Evolutionary conservation across 1,139 yeast genomes (phyloP), one percentile per base, ranked within the genome.

Genomic region (Lodderomyces margitis): DNA sequence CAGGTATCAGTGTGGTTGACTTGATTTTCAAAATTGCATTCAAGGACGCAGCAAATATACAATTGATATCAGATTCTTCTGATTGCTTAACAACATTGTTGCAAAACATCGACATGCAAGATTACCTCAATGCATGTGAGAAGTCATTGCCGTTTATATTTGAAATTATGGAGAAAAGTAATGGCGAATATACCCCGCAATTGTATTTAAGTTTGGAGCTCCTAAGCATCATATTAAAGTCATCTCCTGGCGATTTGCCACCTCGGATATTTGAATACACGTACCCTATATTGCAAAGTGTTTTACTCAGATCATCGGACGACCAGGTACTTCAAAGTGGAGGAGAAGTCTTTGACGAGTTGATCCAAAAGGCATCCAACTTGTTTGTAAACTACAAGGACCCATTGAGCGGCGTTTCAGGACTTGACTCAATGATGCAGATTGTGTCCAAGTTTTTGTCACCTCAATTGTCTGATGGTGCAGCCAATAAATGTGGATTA

Each of bases 261-360:
- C 54, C 61, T 3, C 66, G 66, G 12, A 64, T 83, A 4, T 79
- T 81, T 48, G 55, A 62, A 12, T 70, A 65, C 41, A 64, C 77
- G 2, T 77, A 83, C 53, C 80, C 82, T 0, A 65, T 74, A 1
- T 55, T 85, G 36, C 71, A 74, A 39, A 66, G 67, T 20, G 64
- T 87, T 21, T 64, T 87, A 9, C 53, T 78, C 36, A 56, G 57
- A 2, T 74, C 92, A 1, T 67, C 64, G n/a, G 97, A 91, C 58
- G 87, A 86, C 50, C 92, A 86, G 55, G 73, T 88, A 5, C 63
- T 89, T 31, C 96, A 89, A 58, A 70, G 81, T 12, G 83, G 91
- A 1, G 86, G 94, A 0, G 91, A 86, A 47, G 82, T 84, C 1
- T 79, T 87, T 52, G 80, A 82, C 45, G 78, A 75, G 21, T 61